Conservation (phyloP, 2,329 filamentous ascomycete genomes). For the Colletotrichum lini region DNA sequence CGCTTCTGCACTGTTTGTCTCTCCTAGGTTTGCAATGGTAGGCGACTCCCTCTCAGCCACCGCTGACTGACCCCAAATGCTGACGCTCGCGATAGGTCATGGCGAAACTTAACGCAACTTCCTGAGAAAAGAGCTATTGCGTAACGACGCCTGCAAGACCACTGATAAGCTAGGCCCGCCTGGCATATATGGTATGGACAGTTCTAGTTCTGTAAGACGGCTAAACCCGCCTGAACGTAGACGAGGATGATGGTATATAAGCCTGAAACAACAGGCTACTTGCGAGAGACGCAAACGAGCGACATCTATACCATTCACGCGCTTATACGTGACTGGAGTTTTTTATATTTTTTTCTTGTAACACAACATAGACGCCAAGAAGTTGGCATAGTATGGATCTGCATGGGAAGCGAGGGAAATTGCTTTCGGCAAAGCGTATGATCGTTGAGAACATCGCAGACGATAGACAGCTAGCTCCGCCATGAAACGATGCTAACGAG, state of each 20-base stretch:
- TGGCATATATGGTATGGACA: neutral
- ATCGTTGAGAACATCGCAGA: neutral
- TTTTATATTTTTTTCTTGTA: too few species aligned
- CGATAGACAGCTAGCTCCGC: neutral
- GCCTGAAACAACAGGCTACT: too few species aligned
- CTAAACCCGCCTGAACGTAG: too few species aligned
- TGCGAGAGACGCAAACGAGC: neutral
- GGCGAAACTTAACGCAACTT: constrained; percentile 44
- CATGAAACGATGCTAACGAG: neutral
- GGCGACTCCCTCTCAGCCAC: constrained; percentile 50
- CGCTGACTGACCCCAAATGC: constrained; percentile 10
- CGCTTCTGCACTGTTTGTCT: constrained; percentile 89
- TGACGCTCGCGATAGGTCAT: constrained; percentile 48
- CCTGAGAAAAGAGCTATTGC: neutral
- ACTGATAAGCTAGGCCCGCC: too few species aligned
- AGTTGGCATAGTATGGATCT: neutral
- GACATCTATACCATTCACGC: neutral
- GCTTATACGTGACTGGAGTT: neutral
- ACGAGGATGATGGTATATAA: neutral
- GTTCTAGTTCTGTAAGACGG: too few species aligned
- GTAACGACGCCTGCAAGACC: neutral
- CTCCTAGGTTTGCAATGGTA: constrained; percentile 86
- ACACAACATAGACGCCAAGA: too few species aligned
- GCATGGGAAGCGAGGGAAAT: neutral
- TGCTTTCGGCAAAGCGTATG: neutral